phyloP scores from a whole-genome alignment of 257 asterid species.

The Nicotiana tomentosiformis region DNA sequence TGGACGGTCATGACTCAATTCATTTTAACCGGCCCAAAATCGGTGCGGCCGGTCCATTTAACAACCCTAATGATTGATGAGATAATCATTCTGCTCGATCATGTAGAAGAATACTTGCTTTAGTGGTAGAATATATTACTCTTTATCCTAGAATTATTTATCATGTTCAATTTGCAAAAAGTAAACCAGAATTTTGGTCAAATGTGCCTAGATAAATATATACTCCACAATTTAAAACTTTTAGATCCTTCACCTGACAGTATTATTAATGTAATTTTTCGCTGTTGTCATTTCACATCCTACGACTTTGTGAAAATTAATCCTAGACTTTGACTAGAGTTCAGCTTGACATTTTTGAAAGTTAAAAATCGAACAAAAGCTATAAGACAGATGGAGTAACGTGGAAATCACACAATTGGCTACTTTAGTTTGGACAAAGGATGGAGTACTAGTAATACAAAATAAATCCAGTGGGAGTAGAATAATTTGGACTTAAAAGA shows the following conservation, averaged over 20 bases:
- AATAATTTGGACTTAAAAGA: not conserved
- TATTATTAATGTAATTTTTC: too few species aligned
- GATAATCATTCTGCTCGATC: not conserved
- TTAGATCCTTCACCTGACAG: not conserved
- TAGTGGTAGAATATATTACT: too few species aligned
- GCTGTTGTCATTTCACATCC: not conserved
- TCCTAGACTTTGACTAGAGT: not conserved
- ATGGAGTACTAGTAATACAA: not conserved
- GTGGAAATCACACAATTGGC: not conserved
- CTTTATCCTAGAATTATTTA: not conserved
- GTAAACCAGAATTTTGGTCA: not conserved
- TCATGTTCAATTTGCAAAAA: not conserved
- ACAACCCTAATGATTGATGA: not conserved
- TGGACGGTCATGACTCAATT: too few species aligned
- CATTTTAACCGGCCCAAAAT: too few species aligned
- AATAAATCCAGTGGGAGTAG: not conserved
- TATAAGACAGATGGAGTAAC: not conserved
- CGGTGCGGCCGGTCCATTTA: fast-evolving
- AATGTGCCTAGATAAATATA: not conserved
- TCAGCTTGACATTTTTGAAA: not conserved
- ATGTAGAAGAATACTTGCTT: not conserved
- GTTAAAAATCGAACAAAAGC: not conserved
- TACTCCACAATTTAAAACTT: not conserved
- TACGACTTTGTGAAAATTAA: not conserved
- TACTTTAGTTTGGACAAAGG: not conserved